Percentiles rank a stretch among this genome's conserved stretches.
These are phyloP conservation scores for Globisporangium irregulare DNA, from an alignment of 352 stramenopile species.

Conservation along the genomic window DNA sequence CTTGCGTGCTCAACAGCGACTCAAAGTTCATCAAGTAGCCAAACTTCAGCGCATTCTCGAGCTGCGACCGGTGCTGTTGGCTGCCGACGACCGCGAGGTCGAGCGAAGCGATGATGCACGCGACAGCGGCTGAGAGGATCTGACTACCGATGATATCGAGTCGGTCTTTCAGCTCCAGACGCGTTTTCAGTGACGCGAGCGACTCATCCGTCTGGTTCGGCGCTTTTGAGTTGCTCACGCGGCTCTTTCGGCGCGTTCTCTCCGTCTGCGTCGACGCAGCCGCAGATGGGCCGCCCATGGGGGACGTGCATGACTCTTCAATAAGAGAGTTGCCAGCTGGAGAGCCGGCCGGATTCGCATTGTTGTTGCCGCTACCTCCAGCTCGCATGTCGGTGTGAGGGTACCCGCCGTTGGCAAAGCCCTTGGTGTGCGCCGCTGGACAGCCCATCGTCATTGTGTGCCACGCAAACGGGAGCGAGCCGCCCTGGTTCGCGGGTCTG, in stretches of 20 bases:
- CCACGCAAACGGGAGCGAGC: slow-evolving; percentile 49
- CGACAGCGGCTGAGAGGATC: slow-evolving; percentile 64
- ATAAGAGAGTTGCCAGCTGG: slow-evolving; percentile 32
- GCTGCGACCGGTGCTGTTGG: slow-evolving; percentile 50
- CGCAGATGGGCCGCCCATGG: slow-evolving; percentile 26
- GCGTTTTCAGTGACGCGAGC: slow-evolving; percentile 50
- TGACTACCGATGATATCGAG: slow-evolving; percentile 72
- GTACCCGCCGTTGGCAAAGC: slow-evolving; percentile 71
- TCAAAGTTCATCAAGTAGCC: slow-evolving; percentile 82
- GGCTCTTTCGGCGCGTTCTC: slow-evolving; percentile 14
- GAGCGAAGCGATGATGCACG: slow-evolving; percentile 64
- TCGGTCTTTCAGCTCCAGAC: slow-evolving; percentile 69
- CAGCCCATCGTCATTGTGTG: slow-evolving; percentile 88
- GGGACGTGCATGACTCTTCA: slow-evolving; percentile 23
- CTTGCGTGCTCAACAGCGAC: slow-evolving; percentile 87
- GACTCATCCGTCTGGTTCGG: slow-evolving; percentile 33
- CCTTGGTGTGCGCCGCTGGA: slow-evolving; percentile 75
- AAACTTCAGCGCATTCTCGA: slow-evolving; percentile 49
- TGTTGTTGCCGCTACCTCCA: slow-evolving; percentile 1
- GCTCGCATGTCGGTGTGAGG: slow-evolving; percentile 20
- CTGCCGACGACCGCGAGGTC: slow-evolving; percentile 62
- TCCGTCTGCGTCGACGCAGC: slow-evolving; percentile 27
- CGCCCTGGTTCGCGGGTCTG: slow-evolving; percentile 26
- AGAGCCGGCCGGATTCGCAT: slow-evolving; percentile 22
- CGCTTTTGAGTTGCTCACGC: slow-evolving; percentile 17